phyloP scores from a whole-genome alignment of 768 basidiomycete genomes.

The Serendipita indica region DNA sequence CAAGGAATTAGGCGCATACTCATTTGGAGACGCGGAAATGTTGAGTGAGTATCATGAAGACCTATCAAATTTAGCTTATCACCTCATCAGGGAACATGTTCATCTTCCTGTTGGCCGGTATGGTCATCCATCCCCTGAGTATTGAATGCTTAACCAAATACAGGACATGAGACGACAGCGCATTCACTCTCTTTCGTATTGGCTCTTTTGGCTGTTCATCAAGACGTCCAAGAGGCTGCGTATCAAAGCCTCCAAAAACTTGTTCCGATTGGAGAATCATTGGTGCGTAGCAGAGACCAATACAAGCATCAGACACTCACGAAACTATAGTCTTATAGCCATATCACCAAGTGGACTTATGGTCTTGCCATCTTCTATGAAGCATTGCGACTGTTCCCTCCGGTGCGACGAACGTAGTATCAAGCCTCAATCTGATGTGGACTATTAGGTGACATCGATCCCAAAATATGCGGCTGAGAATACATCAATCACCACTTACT shows the following conservation, averaged over 20 bases:
- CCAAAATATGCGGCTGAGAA: background rate
- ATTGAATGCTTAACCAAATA: background rate
- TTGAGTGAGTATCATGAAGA: background rate
- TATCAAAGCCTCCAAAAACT: background rate
- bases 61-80: background rate
- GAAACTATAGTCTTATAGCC: background rate
- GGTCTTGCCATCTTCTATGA: conserved; percentile 1
- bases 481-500: background rate
- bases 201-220: conserved; percentile 18
- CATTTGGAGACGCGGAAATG: background rate
- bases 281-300: background rate
- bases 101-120: conserved; percentile 4
- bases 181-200: conserved; percentile 17
- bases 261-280: background rate
- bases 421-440: background rate
- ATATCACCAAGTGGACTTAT: background rate
- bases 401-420: background rate
- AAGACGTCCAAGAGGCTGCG: conserved; percentile 16
- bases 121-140: background rate
- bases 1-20: background rate
- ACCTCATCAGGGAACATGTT: background rate
- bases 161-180: conserved; percentile 18
- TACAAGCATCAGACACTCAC: background rate
- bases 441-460: background rate
- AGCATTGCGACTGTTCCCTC: background rate